Conservation (phyloP, 225 moss, liverwort and hornwort genomes). For the Physcomitrellopsis africana region DNA sequence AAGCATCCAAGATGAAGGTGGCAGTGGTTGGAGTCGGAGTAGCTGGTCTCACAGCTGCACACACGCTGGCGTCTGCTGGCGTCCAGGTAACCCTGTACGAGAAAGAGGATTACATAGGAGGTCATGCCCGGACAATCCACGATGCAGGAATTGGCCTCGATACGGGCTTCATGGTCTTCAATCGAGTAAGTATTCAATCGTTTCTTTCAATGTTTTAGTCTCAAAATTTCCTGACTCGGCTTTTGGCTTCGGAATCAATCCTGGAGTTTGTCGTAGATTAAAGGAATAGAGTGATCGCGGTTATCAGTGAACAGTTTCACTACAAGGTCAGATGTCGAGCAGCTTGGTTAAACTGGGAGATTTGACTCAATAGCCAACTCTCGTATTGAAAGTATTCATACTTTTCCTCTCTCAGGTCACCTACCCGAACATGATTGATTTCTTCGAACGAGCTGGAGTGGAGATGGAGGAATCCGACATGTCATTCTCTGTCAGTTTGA, state of each 20-base stretch:
- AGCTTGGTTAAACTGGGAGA: too few relatives aligned
- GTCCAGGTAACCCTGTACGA: constrained; percentile 69
- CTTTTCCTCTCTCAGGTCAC: constrained; percentile 53
- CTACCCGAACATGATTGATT: constrained; percentile 79
- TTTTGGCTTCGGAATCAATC: too few relatives aligned
- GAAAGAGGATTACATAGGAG: constrained; percentile 67
- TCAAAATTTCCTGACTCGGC: too few relatives aligned
- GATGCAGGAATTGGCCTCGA: constrained; percentile 70
- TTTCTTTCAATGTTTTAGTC: background rate
- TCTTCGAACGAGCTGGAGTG: constrained; percentile 76
- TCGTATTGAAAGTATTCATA: background rate
- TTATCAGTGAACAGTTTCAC: too few relatives aligned
- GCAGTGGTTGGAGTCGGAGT: constrained; percentile 86
- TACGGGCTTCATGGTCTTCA: constrained; percentile 88
- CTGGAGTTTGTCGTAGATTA: background rate
- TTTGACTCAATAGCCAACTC: too few relatives aligned
- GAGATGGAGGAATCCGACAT: constrained; percentile 87
- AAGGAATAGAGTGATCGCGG: too few relatives aligned
- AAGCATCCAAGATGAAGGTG: constrained; percentile 59
- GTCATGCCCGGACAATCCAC: constrained; percentile 72
- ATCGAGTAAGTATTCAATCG: constrained; percentile 27
- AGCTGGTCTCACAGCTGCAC: constrained; percentile 75
- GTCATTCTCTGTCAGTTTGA: constrained; percentile 91
- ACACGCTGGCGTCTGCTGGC: constrained; percentile 64
- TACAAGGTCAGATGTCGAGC: too few relatives aligned